A percentile compares a stretch with the other conserved stretches of the same genome.
Conservation (phyloP, 169 alveolate species). For the Amoebophrya sp. region DNA sequence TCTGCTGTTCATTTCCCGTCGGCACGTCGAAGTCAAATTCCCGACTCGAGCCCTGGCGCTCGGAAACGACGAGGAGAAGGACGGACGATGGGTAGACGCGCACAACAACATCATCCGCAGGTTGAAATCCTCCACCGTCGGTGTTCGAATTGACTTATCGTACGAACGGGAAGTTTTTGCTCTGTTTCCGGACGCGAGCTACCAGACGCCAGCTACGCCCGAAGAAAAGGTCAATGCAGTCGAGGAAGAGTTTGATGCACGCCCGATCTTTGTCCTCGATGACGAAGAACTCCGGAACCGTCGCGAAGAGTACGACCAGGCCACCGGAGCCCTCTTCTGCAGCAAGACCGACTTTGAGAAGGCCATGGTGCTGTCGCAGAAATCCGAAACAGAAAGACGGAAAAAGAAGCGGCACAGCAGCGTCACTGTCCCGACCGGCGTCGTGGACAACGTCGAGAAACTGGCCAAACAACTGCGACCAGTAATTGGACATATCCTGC, state of each 20-base stretch:
- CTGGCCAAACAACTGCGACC: background rate
- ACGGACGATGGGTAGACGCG: background rate
- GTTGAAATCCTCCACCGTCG: background rate
- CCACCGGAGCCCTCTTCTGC: background rate
- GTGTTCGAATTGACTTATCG: background rate
- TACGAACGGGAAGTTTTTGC: background rate
- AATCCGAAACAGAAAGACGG: background rate
- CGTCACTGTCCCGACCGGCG: background rate
- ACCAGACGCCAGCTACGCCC: background rate
- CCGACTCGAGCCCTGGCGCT: background rate
- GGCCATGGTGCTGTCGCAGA: background rate
- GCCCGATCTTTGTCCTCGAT: too few relatives aligned
- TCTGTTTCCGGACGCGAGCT: background rate
- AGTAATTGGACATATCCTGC: background rate
- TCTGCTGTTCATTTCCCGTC: background rate
- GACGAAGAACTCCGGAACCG: background rate
- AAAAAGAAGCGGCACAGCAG: background rate
- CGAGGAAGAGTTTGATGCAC: too few relatives aligned
- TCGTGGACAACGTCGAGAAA: background rate
- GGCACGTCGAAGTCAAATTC: background rate
- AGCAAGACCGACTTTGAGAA: background rate
- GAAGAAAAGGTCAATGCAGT: too few relatives aligned
- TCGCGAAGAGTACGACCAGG: background rate
- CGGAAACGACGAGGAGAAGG: background rate
- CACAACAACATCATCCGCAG: background rate